A percentile compares a stretch with the other conserved stretches of the same genome.
phyloP scores from a whole-genome alignment of 2,329 filamentous ascomycete species.

The Epichloe brachyelytri region DNA sequence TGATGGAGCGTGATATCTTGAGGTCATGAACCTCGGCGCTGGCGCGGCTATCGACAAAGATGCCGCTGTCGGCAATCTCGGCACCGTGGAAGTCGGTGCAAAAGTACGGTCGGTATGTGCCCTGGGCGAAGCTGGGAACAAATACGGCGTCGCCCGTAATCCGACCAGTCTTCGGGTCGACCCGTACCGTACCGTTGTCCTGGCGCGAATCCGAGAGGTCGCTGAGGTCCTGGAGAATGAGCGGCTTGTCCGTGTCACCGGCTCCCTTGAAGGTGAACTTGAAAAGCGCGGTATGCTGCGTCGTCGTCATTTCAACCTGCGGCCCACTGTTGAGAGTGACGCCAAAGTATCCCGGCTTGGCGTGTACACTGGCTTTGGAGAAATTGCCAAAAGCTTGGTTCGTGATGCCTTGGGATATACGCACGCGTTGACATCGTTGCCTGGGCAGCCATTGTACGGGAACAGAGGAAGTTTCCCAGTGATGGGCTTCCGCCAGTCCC shows the following conservation, averaged over 20 bases:
- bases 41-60: constrained; percentile 46
- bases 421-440: constrained; percentile 49
- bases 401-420: constrained; percentile 38
- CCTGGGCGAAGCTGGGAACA: constrained; percentile 50
- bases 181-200: constrained; percentile 41
- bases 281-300: constrained; percentile 54
- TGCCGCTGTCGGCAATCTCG: constrained; percentile 43
- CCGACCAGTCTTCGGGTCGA: constrained; percentile 43
- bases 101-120: constrained; percentile 47
- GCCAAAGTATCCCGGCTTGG: constrained; percentile 52
- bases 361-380: constrained; percentile 35
- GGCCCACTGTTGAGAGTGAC: constrained; percentile 46
- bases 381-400: constrained; percentile 28
- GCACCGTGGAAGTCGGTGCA: constrained; percentile 55
- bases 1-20: constrained; percentile 35
- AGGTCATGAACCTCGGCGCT: constrained; percentile 33
- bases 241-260: constrained; percentile 29
- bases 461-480: constrained; percentile 61
- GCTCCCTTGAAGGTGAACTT: constrained; percentile 46
- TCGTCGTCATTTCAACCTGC: constrained; percentile 52
- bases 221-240: constrained; percentile 52
- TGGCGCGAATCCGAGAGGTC: constrained; percentile 50
- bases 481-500: constrained; percentile 47
- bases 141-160: constrained; percentile 52
- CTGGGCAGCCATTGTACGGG: constrained; percentile 47